phyloP scores from a whole-genome alignment of 257 asterid species.

The Salvia rosmarinus region DNA sequence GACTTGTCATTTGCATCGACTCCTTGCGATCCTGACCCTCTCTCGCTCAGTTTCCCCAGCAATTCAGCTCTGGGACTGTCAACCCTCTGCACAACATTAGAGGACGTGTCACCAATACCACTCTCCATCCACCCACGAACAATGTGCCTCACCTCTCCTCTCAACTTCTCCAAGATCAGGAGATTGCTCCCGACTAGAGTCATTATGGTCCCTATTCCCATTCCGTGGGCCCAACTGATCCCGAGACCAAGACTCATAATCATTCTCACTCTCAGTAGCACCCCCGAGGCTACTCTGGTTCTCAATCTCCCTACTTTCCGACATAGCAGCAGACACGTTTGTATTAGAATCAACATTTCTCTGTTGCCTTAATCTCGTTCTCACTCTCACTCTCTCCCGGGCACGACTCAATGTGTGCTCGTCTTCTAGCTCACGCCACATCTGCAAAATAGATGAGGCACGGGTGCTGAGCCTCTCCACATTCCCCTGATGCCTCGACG shows the following conservation, averaged over 20 bases:
- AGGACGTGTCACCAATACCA: constrained; percentile 62
- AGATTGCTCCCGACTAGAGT: constrained; percentile 80
- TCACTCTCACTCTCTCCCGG: constrained; percentile 64
- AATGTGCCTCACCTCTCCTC: constrained; percentile 90
- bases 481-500: constrained; percentile 72
- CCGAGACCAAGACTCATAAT: constrained; percentile 60
- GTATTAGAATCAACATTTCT: constrained; percentile 62
- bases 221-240: constrained; percentile 49
- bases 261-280: constrained; percentile 68
- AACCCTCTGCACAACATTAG: constrained; percentile 59
- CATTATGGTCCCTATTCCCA: constrained; percentile 54
- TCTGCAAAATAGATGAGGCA: constrained; percentile 83
- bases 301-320: constrained; percentile 62
- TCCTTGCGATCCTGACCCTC: constrained; percentile 89
- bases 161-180: constrained; percentile 88
- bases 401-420: constrained; percentile 69
- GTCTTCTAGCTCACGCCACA: constrained; percentile 97
- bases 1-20: constrained; percentile 93
- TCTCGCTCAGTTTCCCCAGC: constrained; percentile 96
- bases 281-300: constrained; percentile 62
- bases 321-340: constrained; percentile 48
- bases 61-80: constrained; percentile 69
- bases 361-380: constrained; percentile 55
- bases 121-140: constrained; percentile 95
- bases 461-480: constrained; percentile 77